Evolutionary conservation across 805 yeast genomes (phyloP).

Genomic region (Priceomyces castillae): DNA sequence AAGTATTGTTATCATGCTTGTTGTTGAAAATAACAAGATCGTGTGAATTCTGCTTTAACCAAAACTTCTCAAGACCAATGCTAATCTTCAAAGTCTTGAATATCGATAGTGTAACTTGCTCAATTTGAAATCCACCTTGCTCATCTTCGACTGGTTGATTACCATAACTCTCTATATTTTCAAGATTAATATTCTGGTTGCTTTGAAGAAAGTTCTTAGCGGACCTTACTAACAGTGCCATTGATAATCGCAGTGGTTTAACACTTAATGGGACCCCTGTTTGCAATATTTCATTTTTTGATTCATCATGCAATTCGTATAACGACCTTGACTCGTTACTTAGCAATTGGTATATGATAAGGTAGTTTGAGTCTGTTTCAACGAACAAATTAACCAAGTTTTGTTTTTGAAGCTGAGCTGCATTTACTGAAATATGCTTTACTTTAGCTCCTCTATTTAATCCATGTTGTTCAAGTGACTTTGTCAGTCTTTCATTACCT

Average conservation of each 20-base stretch:
- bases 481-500: constrained; percentile 42
- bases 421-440: constrained; percentile 34
- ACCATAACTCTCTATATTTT: constrained; percentile 34
- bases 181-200: constrained; percentile 21
- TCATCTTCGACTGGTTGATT: constrained; percentile 32
- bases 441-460: constrained; percentile 39
- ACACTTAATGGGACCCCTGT: constrained; percentile 32
- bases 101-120: constrained; percentile 26
- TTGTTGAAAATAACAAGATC: constrained; percentile 32
- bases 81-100: constrained; percentile 33
- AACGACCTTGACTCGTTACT: constrained; percentile 30
- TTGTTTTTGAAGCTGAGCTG: constrained; percentile 29
- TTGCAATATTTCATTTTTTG: constrained; percentile 31
- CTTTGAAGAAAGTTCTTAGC: constrained; percentile 35
- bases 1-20: constrained; percentile 15
- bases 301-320: constrained; percentile 29
- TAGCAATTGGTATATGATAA: constrained; percentile 42
- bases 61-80: constrained; percentile 27
- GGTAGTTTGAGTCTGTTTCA: constrained; percentile 35
- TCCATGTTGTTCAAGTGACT: constrained; percentile 49
- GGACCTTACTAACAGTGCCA: constrained; percentile 26
- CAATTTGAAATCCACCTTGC: constrained; percentile 23
- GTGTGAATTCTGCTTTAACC: constrained; percentile 41
- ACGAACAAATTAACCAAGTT: constrained; percentile 35
- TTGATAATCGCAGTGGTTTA: constrained; percentile 22